A percentile compares a stretch with the other conserved stretches of the same genome.
phyloP scores from a whole-genome alignment of 1,284 basidiomycete genomes.

The Tranzscheliella williamsii region DNA sequence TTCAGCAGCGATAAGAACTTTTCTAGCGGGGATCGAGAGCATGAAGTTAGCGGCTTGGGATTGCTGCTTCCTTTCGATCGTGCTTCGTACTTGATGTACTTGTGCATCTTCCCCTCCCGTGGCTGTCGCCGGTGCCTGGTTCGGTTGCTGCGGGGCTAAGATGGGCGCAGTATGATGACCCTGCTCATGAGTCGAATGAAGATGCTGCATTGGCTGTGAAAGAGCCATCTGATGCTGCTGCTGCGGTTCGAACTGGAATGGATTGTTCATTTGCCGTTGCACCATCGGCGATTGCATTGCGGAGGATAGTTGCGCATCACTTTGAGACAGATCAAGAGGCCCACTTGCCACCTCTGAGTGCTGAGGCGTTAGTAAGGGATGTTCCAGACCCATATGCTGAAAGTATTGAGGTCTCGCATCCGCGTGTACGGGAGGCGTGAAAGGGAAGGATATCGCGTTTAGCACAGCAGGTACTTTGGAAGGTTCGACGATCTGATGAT shows the following conservation, averaged over 20 bases:
- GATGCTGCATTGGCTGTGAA: slow-evolving; percentile 1
- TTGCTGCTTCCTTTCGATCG: slow-evolving; percentile 49
- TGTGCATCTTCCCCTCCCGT: slow-evolving; percentile 14
- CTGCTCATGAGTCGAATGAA: background rate
- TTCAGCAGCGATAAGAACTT: slow-evolving; percentile 26
- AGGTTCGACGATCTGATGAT: slow-evolving; percentile 52
- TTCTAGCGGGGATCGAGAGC: slow-evolving; percentile 44
- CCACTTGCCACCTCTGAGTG: slow-evolving; percentile 16
- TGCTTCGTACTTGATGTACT: slow-evolving; percentile 35
- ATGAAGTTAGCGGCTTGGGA: slow-evolving; percentile 46
- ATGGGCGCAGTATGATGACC: background rate
- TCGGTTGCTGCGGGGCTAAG: background rate
- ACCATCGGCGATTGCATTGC: slow-evolving; percentile 33
- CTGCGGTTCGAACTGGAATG: slow-evolving; percentile 8
- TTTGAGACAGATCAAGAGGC: slow-evolving; percentile 5
- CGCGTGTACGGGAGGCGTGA: slow-evolving; percentile 49
- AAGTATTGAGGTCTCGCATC: slow-evolving; percentile 38
- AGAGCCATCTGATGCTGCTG: slow-evolving; percentile 11
- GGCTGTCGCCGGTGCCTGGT: slow-evolving; percentile 9
- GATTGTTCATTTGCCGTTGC: slow-evolving; percentile 18
- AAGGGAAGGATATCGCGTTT: slow-evolving; percentile 50
- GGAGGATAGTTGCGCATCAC: slow-evolving; percentile 18
- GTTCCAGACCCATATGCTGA: slow-evolving; percentile 33
- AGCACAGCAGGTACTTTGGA: slow-evolving; percentile 48
- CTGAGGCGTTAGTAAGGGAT: slow-evolving; percentile 32